Evolutionary conservation across 2,329 filamentous ascomycete species (phyloP).

Genomic region (Fusarium chaquense): DNA sequence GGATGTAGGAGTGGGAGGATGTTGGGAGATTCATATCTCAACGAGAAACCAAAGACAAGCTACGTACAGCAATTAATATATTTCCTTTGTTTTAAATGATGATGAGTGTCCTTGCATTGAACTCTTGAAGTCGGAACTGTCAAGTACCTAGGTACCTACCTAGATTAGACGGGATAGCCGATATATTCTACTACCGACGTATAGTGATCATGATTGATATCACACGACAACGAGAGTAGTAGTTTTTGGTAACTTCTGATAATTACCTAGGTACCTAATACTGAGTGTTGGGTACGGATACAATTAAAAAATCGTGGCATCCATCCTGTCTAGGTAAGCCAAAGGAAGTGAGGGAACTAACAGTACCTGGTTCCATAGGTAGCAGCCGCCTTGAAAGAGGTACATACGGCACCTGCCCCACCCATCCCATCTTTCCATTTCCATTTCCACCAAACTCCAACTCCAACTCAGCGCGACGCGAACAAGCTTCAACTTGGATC

Average conservation of each 20-base stretch:
- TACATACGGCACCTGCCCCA: not conserved
- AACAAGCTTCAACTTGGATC: slow-evolving; percentile 30
- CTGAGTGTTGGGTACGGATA: no score
- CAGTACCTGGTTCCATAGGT: not conserved
- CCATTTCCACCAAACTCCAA: slow-evolving; percentile 9
- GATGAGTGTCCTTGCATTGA: not conserved
- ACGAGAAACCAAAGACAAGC: not conserved
- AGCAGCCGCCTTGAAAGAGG: not conserved
- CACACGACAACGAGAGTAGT: no score
- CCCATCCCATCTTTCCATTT: not conserved
- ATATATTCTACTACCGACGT: not conserved
- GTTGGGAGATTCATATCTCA: not conserved
- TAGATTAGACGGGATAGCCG: not conserved
- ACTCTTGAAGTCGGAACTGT: not conserved
- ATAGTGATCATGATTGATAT: not conserved
- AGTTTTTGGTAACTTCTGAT: no score
- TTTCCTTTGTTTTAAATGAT: not conserved
- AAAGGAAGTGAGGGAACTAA: not conserved
- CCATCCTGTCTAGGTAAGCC: not conserved
- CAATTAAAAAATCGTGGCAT: not conserved
- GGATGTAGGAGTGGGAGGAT: not conserved
- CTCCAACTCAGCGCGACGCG: slow-evolving; percentile 17
- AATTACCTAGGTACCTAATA: no score
- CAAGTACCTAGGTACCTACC: not conserved
- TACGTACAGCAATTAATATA: not conserved